These are phyloP conservation scores for Eimeria acervulina DNA, from an alignment of 169 alveolate genomes.

Conservation along the genomic window DNA sequence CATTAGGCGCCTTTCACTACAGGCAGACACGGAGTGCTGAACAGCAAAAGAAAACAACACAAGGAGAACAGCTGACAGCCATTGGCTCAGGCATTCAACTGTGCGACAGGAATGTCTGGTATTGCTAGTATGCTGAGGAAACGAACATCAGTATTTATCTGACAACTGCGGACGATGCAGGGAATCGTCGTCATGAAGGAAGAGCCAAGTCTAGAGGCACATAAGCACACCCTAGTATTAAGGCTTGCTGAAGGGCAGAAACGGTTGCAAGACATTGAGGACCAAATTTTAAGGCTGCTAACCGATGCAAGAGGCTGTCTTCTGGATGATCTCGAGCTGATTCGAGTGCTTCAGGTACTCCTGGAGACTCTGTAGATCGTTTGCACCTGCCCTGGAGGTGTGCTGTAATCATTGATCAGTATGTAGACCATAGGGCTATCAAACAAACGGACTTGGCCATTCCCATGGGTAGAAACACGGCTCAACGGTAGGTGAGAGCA, in stretches of 20 bases:
- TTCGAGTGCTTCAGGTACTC: conserved; percentile 91
- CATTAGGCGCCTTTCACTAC: conserved; percentile 57
- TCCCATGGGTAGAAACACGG: conserved; percentile 50
- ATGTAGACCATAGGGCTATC: conserved; percentile 87
- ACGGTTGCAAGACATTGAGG: conserved; percentile 95
- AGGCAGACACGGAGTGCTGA: neutral
- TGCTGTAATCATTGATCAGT: conserved; percentile 91
- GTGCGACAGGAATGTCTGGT: neutral
- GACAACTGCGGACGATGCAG: conserved; percentile 70
- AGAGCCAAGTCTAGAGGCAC: conserved; percentile 94
- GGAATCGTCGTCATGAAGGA: conserved; percentile 95
- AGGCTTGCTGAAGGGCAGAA: conserved; percentile 95
- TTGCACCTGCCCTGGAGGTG: conserved; percentile 93
- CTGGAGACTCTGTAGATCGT: conserved; percentile 88
- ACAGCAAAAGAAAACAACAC: neutral
- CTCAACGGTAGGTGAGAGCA: neutral
- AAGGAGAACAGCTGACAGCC: neutral
- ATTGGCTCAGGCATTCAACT: neutral
- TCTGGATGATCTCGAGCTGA: conserved; percentile 95
- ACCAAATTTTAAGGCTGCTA: conserved; percentile 94
- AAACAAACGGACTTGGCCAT: conserved; percentile 95
- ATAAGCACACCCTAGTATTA: conserved; percentile 94
- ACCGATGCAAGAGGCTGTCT: conserved; percentile 94
- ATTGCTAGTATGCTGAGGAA: neutral
- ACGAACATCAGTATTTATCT: neutral